Evolutionary conservation across 2,329 filamentous ascomycete genomes (phyloP), one percentile per base, ranked within the genome.

Genomic region (Graphilbum fragrans): DNA sequence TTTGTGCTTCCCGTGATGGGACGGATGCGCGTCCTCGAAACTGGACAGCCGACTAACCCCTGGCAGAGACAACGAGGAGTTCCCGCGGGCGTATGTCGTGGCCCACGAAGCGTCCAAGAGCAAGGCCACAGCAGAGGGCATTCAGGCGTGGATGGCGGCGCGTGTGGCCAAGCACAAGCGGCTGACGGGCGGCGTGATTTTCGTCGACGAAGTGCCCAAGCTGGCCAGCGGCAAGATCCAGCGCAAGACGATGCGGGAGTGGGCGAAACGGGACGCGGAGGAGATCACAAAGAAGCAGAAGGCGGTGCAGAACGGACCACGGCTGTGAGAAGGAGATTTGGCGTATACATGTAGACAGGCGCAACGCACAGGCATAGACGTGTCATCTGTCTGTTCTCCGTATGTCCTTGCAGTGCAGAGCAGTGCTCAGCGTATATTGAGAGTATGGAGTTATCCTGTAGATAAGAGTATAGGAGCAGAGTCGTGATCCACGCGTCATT

Each of bases 121-220:
- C 25, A 63, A 59, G 36, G 61, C 71, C 5, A 68, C 62, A 2
- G 66, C 66, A 1, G 55, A 68, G 33, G 69, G 74, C 6, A 72
- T 83, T 42, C 61, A 70, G 45, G 55, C 60, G 20, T 66, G 58
- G 55, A 63, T 72, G 49, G n/a, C n/a, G n/a, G n/a, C n/a, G n/a
- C n/a, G n/a, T n/a, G n/a, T 61, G 25, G 25, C 25, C 35, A 64
- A 40, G 43, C 54, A 72, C 47, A 73, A 72, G 49, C 57, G 62
- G 41, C 57, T 74, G 2, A 61, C 60, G 0, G 70, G 69, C 3
- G 70, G 70, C 3, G 61, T 74, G 18, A 58, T 63, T 17, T 74
- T 77, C 45, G 60, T 75, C 4, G 66, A 73, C 35, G 66, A 68
- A 43, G 66, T 77, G 38, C 72, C 73, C 1, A 75, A 74, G 52